Evolutionary conservation across 2,329 filamentous ascomycete species (phyloP), one percentile per base, ranked within the genome.

Genomic region (Diaporthe australafricana): DNA sequence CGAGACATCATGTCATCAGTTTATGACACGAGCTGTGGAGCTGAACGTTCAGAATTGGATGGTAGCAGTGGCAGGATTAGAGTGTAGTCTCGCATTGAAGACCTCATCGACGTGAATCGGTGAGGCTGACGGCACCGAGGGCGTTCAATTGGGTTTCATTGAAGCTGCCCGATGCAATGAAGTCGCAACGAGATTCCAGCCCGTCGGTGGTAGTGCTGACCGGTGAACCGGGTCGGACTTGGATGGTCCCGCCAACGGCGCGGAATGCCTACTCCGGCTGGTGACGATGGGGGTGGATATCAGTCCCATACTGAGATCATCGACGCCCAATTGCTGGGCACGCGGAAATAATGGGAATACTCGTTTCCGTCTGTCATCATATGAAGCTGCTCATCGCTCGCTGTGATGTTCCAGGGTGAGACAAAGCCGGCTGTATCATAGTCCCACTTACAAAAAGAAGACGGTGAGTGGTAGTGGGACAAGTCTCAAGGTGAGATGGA

Each of bases 1-100:
- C 60, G 60, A 65, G 60, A 65, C 60, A 65, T 65, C 60, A 50
- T 65, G 60, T 38, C 60, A 65, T 50, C 60, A n/a, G 45, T 65
- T 50, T 22, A 50, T 27, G 42, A 50, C 32, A 38, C 25, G 42
- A 50, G 45, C 60, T 48, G 60, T 65, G 60, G 42, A 65, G 60
- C 25, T 60, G 57, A 63, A 27, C 52, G 45, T n/a, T 27, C 42
- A 48, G 14, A 30, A 62, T 62, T 32, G 14, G 25, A 47, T 30
- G 40, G 45, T 38, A 42, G 27, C 60, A 63, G 25, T 25, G 45
- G 3, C 42, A 25, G 42, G 60, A 40, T 35, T 48, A 6, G 20
- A 47, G 42, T 25, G 22, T 2, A n/a, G 60, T 50, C 45, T 65
- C 45, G 45, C 60, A 38, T 65, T 65, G 60, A 65, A n/a, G 60